A percentile compares a stretch with the other conserved stretches of the same genome.
Conservation (phyloP, 805 yeast species). For the Starmerella floris region DNA sequence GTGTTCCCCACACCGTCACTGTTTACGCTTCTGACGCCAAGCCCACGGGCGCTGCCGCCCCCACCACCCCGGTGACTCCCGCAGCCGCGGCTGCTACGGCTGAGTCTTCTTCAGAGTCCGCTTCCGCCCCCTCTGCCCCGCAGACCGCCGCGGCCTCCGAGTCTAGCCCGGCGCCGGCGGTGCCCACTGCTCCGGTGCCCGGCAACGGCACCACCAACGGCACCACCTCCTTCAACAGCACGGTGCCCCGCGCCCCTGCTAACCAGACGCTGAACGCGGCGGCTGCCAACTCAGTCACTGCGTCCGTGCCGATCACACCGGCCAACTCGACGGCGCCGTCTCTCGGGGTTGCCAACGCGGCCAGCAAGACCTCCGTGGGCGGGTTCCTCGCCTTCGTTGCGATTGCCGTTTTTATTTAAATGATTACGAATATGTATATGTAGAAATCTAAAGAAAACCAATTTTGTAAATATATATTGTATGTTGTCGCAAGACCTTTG, state of each 20-base stretch:
- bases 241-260: no score
- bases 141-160: conserved; percentile 10
- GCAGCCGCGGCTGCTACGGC: conserved; percentile 19
- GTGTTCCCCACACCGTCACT: conserved; percentile 29
- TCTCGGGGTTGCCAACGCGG: conserved; percentile 10
- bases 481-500: no score
- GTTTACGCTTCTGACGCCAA: conserved; percentile 22
- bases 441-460: no score
- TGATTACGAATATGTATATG: no score
- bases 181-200: not conserved
- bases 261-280: conserved; percentile 19
- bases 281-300: not conserved
- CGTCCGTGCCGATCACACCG: conserved; percentile 1
- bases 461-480: no score
- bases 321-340: conserved; percentile 2
- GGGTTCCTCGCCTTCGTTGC: conserved; percentile 2
- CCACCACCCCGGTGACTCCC: conserved; percentile 7
- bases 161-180: conserved; percentile 5
- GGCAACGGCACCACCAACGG: conserved; percentile 39
- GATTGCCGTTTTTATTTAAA: conserved; percentile 2
- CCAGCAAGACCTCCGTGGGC: not conserved
- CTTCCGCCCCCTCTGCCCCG: conserved; percentile 20
- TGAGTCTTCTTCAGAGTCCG: not conserved
- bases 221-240: conserved; percentile 81
- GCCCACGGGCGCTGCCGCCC: conserved; percentile 7